Base-by-base conservation (phyloP, 1,284 basidiomycete species). In the Veloporphyrellus conicus region DNA sequence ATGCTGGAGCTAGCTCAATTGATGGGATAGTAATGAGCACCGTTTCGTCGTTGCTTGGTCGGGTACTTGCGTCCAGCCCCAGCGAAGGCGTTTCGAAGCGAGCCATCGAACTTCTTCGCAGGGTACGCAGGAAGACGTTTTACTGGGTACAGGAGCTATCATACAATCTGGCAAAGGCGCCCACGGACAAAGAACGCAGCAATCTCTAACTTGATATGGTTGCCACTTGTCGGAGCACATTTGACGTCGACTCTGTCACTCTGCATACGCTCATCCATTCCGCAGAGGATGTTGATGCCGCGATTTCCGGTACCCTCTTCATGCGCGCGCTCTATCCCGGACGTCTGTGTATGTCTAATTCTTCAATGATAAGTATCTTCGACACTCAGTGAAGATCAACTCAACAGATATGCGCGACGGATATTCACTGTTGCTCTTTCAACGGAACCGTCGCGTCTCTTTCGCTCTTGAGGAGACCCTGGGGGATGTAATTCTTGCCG, bases 171-270 rank as follows among this genome's bases (percentile, higher is more conserved):
- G 51, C 57, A 15, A 40, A 45, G 4, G 45, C 48, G 4, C 25
- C 43, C 4, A 56, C 53, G 8, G 61, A 65, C 8, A 15, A 47
- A 11, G 56, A 62, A 11, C 41, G 65, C 18, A 62, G 55, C 28
- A 25, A 31, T 5, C 60, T 59, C 2, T 40, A 71, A 16, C 63
- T 55, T 34, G 59, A 66, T 35, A 61, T 68, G 43, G 70, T 69
- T 2, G 57, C 61, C 4, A 67, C 62, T 12, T 77, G 75, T 53
- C 59, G 68, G 14, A 58, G 60, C 2, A 75, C 71, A 3, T 76
- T 63, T 36, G 66, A 70, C 46, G 67, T 71, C 10, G 67, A 64
- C 35, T n/a, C 41, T 1, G 16, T 36, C 3, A 56, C 57, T 41
- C 22, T 63, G 0, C 1, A 7, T 10, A 29, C 15, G 18, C 49